A percentile compares a stretch with the other conserved stretches of the same genome.
These are phyloP conservation scores for Ormosia emarginata DNA, from an alignment of 306 rosid species.

Conservation along the genomic window DNA sequence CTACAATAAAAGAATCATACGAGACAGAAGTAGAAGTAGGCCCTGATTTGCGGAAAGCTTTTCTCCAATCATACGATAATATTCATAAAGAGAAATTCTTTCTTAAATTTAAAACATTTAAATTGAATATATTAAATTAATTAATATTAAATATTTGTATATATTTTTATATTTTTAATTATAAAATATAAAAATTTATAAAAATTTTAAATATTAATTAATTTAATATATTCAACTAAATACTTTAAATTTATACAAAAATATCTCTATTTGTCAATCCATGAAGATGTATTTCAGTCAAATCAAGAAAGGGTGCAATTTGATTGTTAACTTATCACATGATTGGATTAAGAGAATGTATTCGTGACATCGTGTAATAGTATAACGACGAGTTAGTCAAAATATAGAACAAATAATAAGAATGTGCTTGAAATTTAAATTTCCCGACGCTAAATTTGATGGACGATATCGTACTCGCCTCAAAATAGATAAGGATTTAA, in stretches of 20 bases:
- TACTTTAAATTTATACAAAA: too few relatives aligned
- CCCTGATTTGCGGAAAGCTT: neutral
- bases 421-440: neutral
- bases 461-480: too few relatives aligned
- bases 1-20: slow-evolving; percentile 2
- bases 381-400: neutral
- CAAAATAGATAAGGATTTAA: too few relatives aligned
- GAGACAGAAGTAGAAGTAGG: neutral
- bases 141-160: too few relatives aligned
- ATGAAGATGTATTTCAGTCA: neutral
- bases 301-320: slow-evolving; percentile 16
- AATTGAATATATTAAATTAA: too few relatives aligned
- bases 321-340: slow-evolving; percentile 7
- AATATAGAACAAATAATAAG: neutral
- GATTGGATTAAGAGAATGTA: slow-evolving; percentile 1
- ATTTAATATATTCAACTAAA: too few relatives aligned
- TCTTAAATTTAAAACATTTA: too few relatives aligned
- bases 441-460: too few relatives aligned
- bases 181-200: too few relatives aligned
- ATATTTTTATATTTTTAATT: too few relatives aligned
- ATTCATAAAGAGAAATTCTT: too few relatives aligned
- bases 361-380: neutral
- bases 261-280: neutral
- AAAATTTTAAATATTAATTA: too few relatives aligned
- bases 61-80: neutral